Percentiles rank a stretch among this genome's conserved stretches.
Evolutionary conservation across 768 basidiomycete species (phyloP).

Genomic region (Mycena alexandri): DNA sequence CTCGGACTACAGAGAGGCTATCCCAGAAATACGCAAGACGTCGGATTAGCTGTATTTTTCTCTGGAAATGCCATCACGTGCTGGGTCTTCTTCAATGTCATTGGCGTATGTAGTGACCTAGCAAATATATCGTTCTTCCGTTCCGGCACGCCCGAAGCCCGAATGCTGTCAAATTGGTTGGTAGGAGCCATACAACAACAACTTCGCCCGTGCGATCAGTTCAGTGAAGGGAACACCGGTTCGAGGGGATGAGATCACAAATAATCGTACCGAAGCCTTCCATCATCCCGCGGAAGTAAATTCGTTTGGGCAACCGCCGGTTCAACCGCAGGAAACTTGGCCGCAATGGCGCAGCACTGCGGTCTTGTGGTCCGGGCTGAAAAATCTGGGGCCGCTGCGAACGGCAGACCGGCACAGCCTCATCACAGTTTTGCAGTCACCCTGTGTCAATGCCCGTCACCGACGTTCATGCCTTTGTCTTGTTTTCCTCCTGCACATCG

Average conservation of each 20-base stretch:
- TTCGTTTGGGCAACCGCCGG: slow-evolving; percentile 9
- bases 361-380: not conserved
- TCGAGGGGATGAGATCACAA: not conserved
- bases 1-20: not conserved
- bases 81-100: too few species aligned
- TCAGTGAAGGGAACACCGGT: too few species aligned
- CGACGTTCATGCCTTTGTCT: not conserved
- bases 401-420: slow-evolving; percentile 20
- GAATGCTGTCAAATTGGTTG: too few species aligned
- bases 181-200: too few species aligned
- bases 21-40: not conserved
- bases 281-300: slow-evolving; percentile 1
- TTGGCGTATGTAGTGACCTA: too few species aligned
- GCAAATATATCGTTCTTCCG: too few species aligned
- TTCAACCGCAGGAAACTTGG: slow-evolving; percentile 1
- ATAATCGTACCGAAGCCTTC: not conserved
- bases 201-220: too few species aligned
- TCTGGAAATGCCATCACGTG: too few species aligned
- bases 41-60: not conserved
- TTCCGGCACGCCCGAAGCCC: too few species aligned
- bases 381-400: not conserved
- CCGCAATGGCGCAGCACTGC: not conserved
- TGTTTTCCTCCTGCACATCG: not conserved
- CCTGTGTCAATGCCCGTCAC: slow-evolving; percentile 27
- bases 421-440: slow-evolving; percentile 27